These are phyloP conservation scores for Septoria petroselini DNA, from an alignment of 2,329 filamentous ascomycete species.

Conservation along the genomic window DNA sequence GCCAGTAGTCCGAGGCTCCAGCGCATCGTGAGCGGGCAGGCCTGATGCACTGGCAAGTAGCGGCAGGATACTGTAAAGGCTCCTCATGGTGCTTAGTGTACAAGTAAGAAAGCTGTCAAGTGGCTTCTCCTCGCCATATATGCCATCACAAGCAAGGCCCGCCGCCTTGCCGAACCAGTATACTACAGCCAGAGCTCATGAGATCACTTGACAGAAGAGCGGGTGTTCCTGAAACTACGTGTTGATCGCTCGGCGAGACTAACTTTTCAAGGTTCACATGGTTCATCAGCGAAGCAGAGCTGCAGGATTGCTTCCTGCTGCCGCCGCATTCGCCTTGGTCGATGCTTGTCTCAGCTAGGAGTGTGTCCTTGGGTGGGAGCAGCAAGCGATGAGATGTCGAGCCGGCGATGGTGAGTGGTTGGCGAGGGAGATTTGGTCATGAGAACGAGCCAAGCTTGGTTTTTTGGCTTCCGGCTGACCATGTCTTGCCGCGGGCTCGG, in stretches of 20 bases:
- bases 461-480: no score
- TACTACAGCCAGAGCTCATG: constrained; percentile 11
- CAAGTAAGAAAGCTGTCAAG: background rate
- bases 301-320: background rate
- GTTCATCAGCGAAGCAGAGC: background rate
- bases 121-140: background rate
- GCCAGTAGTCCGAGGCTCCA: constrained; percentile 21
- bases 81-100: constrained; percentile 12
- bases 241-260: constrained; percentile 9
- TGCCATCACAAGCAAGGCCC: background rate
- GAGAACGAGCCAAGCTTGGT: constrained; percentile 1
- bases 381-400: constrained; percentile 6
- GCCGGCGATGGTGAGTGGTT: constrained; percentile 12
- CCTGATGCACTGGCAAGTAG: constrained; percentile 10
- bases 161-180: constrained; percentile 1
- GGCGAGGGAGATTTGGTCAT: constrained; percentile 11
- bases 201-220: constrained; percentile 9
- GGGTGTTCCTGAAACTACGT: constrained; percentile 6
- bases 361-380: constrained; percentile 4
- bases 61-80: constrained; percentile 14
- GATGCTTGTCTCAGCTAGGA: constrained; percentile 12
- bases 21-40: constrained; percentile 14
- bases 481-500: no score
- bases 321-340: background rate
- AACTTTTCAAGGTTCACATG: background rate